A percentile compares a stretch with the other conserved stretches of the same genome.
Evolutionary conservation across 805 yeast genomes (phyloP).

Genomic region (Candida caryicola): DNA sequence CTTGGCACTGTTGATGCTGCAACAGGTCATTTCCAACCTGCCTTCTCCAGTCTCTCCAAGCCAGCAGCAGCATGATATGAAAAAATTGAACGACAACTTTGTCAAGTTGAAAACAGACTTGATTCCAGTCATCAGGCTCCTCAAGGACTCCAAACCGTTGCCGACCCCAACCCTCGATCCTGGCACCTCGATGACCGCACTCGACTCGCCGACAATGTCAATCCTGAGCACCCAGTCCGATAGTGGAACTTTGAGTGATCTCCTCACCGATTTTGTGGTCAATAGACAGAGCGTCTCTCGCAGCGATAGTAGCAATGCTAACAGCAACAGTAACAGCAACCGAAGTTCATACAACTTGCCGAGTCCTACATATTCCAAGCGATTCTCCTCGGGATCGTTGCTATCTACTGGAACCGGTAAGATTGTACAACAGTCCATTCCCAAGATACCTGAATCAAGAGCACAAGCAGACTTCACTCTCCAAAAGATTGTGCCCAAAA

Average conservation of each 20-base stretch:
- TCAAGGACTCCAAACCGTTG: slow-evolving; percentile 64
- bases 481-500: slow-evolving; percentile 9
- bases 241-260: slow-evolving; percentile 7
- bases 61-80: slow-evolving; percentile 25
- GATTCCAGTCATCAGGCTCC: slow-evolving; percentile 57
- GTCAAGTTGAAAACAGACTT: slow-evolving; percentile 59
- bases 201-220: slow-evolving; percentile 32
- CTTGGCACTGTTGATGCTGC: slow-evolving; percentile 18
- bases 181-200: slow-evolving; percentile 20
- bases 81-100: slow-evolving; percentile 51
- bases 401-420: slow-evolving; percentile 44
- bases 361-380: slow-evolving; percentile 25
- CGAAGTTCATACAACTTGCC: slow-evolving; percentile 6
- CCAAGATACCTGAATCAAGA: slow-evolving; percentile 14
- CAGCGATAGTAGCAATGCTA: slow-evolving; percentile 3
- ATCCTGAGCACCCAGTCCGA: slow-evolving; percentile 15
- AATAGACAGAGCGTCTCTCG: slow-evolving; percentile 3
- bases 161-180: slow-evolving; percentile 60
- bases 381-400: slow-evolving; percentile 37
- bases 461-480: slow-evolving; percentile 14
- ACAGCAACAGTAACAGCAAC: slow-evolving; percentile 6
- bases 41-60: slow-evolving; percentile 17
- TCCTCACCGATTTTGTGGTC: slow-evolving; percentile 20
- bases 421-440: slow-evolving; percentile 27
- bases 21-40: slow-evolving; percentile 9